phyloP scores from a whole-genome alignment of 176 grass and related monocot species.

The Thinopyrum elongatum region DNA sequence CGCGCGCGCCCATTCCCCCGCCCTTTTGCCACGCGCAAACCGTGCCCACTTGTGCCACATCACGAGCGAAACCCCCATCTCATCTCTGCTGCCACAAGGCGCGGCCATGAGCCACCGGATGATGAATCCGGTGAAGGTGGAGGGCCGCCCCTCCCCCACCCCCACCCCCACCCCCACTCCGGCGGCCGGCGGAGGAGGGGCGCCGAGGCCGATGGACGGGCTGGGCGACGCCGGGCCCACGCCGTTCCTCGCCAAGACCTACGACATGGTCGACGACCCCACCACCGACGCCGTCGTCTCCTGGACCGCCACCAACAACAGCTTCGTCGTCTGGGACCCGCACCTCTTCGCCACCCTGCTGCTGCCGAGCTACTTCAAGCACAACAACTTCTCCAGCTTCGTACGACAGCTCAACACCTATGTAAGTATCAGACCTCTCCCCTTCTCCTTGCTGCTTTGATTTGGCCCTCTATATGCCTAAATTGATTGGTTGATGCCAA shows the following conservation, averaged over 20 bases:
- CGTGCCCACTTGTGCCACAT: neutral
- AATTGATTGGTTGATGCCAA: neutral
- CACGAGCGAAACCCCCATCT: too few relatives aligned
- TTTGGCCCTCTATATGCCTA: neutral
- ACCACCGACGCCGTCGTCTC: constrained; percentile 65
- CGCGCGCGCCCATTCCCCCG: neutral
- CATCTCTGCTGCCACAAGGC: too few relatives aligned
- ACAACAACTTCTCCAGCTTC: constrained; percentile 99
- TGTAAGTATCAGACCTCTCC: constrained; percentile 39
- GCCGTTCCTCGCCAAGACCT: constrained; percentile 86
- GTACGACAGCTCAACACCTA: constrained; percentile 97
- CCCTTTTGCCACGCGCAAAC: neutral
- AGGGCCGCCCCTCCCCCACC: neutral
- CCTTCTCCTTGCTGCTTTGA: neutral
- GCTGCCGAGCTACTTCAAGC: constrained; percentile 91
- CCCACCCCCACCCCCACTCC: neutral
- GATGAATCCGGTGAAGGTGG: constrained; percentile 68
- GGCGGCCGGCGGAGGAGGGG: neutral
- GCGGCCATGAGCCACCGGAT: constrained; percentile 36
- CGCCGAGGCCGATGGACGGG: constrained; percentile 69
- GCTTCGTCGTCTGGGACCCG: constrained; percentile 92
- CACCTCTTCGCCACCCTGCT: constrained; percentile 62
- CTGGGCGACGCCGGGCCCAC: constrained; percentile 67
- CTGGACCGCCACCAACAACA: constrained; percentile 65
- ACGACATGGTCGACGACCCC: constrained; percentile 79